Base-by-base conservation (phyloP, 805 yeast species). In the Wickerhamiella occidentalis region DNA sequence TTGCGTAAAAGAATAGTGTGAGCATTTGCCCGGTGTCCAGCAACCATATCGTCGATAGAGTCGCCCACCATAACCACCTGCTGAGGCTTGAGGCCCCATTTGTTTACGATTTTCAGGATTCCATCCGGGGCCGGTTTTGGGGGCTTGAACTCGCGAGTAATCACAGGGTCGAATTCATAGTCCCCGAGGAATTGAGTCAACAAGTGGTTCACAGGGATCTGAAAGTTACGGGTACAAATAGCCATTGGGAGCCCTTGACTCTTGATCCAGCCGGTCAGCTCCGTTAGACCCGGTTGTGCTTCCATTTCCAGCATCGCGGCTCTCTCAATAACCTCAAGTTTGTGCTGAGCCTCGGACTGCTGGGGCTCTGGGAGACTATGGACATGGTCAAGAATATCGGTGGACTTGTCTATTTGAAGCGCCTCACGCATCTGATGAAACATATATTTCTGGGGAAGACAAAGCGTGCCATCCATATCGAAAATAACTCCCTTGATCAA, bases 391-490 rank as follows among this genome's bases (percentile, higher is more conserved):
- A 81, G 62, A 25, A 81, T 77, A 58, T 81, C 88, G 5, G 70
- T 57, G 0, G 63, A 55, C 38, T 67, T 65, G 12, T 59, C 59
- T 9, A 79, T 68, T 1, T 79, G 77, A 21, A 80, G 64, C 0
- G 79, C 79, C 18, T 69, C 67, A 50, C 85, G 68, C 85, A 81
- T 80, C 43, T 76, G 77, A 28, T 11, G 62, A 72, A 68, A 52
- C 54, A 54, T 54, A 41, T 50, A 50, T 21, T 37, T 56, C 58
- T 80, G 85, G 1, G 86, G 85, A 12, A 74, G 64, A 54, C 83
- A 78, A 49, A 82, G 59, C 0, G 90, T 82, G 4, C 88, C 88
- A 60, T 82, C 90, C 90, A 82, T 82, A 57, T 82, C 90, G 59
- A 82, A 82, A 1, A 82, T 68, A 6, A 82, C 60, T 0, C 85